phyloP scores from a whole-genome alignment of 75 land plant species.

The Sequoia sempervirens region DNA sequence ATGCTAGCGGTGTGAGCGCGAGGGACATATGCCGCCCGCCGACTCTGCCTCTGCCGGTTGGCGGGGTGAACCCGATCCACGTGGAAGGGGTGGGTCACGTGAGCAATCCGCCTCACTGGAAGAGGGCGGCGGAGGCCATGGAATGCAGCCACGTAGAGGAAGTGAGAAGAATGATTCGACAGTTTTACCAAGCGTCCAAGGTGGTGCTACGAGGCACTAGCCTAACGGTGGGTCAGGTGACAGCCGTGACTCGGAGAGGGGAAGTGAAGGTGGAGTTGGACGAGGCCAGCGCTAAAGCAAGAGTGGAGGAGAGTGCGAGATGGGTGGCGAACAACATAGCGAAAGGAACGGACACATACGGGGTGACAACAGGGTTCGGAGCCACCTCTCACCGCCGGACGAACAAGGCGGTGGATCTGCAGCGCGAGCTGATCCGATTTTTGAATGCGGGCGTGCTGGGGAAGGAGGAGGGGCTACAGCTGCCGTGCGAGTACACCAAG shows the following conservation, averaged over 20 bases:
- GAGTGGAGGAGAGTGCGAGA: background rate
- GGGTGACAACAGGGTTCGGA: too few species aligned
- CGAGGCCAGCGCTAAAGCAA: too few species aligned
- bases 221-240: background rate
- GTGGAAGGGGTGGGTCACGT: background rate
- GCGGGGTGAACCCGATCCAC: background rate
- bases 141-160: too few species aligned
- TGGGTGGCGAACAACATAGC: slow-evolving; percentile 3
- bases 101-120: background rate
- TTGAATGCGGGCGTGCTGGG: background rate
- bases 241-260: too few species aligned
- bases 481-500: slow-evolving; percentile 7
- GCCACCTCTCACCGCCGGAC: too few species aligned
- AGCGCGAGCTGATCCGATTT: too few species aligned
- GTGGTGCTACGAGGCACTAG: background rate
- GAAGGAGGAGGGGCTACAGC: background rate
- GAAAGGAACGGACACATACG: slow-evolving; percentile 9
- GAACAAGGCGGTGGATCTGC: too few species aligned
- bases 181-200: background rate
- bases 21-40: too few species aligned
- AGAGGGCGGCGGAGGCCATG: too few species aligned
- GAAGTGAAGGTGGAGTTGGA: too few species aligned
- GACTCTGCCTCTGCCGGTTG: background rate
- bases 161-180: too few species aligned
- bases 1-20: too few species aligned